Evolutionary conservation across 2,329 filamentous ascomycete genomes (phyloP).

Genomic region (Pseudogymnoascus sp.): DNA sequence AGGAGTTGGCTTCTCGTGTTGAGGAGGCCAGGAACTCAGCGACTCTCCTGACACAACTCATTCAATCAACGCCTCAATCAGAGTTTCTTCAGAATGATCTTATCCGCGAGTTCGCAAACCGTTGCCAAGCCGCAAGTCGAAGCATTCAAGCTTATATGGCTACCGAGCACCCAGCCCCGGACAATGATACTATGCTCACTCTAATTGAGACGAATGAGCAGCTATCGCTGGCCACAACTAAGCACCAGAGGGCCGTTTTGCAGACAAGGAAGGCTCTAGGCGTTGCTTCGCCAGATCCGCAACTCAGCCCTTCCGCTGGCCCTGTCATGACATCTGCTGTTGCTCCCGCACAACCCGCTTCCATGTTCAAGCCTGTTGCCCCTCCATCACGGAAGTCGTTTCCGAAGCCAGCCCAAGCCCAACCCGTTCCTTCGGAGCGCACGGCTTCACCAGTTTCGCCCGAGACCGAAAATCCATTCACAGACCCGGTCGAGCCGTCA

Average conservation of each 20-base stretch:
- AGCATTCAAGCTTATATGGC: constrained; percentile 83
- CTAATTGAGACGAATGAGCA: constrained; percentile 94
- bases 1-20: constrained; percentile 72
- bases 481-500: constrained; percentile 18
- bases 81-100: constrained; percentile 80
- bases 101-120: constrained; percentile 81
- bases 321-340: background rate
- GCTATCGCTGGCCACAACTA: constrained; percentile 69
- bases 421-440: constrained; percentile 13
- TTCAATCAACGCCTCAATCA: constrained; percentile 69
- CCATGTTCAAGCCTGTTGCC: constrained; percentile 12
- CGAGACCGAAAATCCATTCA: constrained; percentile 24
- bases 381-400: background rate
- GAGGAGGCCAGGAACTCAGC: constrained; percentile 88
- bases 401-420: background rate
- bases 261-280: constrained; percentile 49
- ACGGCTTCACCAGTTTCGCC: constrained; percentile 12
- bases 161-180: constrained; percentile 67
- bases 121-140: constrained; percentile 71
- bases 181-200: constrained; percentile 88
- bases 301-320: constrained; percentile 3
- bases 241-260: constrained; percentile 75
- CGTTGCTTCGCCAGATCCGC: constrained; percentile 23
- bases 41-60: constrained; percentile 82
- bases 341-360: constrained; percentile 12